Base-by-base conservation (phyloP, 768 basidiomycete genomes). In the Crucibulum laeve region DNA sequence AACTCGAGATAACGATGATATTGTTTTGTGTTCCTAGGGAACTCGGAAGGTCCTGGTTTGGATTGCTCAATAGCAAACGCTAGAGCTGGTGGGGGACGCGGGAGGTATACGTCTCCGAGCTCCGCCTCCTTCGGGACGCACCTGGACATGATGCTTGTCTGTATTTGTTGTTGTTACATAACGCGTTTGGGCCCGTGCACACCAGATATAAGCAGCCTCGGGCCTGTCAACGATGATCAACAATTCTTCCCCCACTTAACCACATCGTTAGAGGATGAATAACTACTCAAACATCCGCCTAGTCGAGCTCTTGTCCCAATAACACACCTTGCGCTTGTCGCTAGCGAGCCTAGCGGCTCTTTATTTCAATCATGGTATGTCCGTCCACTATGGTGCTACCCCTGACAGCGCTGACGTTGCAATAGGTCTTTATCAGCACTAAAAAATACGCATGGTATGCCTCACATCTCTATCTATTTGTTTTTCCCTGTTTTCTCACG, bases 381-480 rank as follows among this genome's bases (percentile, higher is more conserved):
- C 40, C 37, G 14, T 21, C 25, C 19, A 26, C 17, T 17, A 21
- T 25, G 42, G 25, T 37, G 5, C 43, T 11, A 49, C 41, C 19
- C 35, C 15, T 25, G 17, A 23, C 24, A 8, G 7, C 28, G 40
- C 25, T 24, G 6, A 45, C 34, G 39, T 44, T 26, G 24, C 24
- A 45, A 23, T 37, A 52, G 50, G 24, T 47, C 42, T n/a, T 87
- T 57, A 72, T 88, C 60, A 79, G 76, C 59, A 74, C 73, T 60
- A 85, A 82, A 68, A 90, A 89, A 71, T 90, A 87, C 60, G 87
- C 87, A 51, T 90, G 87, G 86, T 88, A 60, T 38, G 39, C 13
- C 38, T n/a, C 21, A n/a, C 17, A n/a, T 13, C 11, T 32, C 34
- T 38, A 43, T n/a, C 34, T 45, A 43, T 43, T 44, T 44, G 30